Conservation (phyloP, 1,284 basidiomycete species). For the Cryptococcus amylolentus region DNA sequence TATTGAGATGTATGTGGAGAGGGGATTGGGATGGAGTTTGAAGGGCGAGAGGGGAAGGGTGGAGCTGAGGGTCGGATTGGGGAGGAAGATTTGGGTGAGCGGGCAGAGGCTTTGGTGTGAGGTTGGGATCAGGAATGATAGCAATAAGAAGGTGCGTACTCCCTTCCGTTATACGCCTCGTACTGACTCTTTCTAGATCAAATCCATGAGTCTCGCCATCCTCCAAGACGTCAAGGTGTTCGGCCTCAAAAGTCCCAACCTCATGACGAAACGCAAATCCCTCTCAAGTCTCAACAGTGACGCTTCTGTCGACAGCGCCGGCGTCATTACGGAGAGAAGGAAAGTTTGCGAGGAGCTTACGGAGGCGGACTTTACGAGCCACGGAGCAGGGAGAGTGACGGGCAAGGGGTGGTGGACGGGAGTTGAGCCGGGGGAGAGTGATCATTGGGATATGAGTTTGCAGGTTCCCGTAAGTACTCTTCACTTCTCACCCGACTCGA, state of each 20-base stretch:
- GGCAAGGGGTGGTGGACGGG: slow-evolving; percentile 86
- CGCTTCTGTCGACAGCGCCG: not conserved
- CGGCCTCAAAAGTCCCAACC: slow-evolving; percentile 43
- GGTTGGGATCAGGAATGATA: slow-evolving; percentile 68
- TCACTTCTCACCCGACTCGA: not conserved
- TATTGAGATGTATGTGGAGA: slow-evolving; percentile 60
- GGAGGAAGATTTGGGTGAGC: slow-evolving; percentile 76
- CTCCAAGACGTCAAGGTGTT: slow-evolving; percentile 69
- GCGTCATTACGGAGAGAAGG: slow-evolving; percentile 27
- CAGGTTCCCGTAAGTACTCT: slow-evolving; percentile 64
- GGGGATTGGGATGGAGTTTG: slow-evolving; percentile 58
- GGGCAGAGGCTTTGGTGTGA: slow-evolving; percentile 76
- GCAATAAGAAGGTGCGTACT: slow-evolving; percentile 58
- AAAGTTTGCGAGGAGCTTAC: slow-evolving; percentile 64
- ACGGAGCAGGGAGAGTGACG: slow-evolving; percentile 64
- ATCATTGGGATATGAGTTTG: slow-evolving; percentile 59
- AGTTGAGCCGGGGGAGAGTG: slow-evolving; percentile 61
- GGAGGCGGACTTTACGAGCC: slow-evolving; percentile 57
- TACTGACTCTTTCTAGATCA: slow-evolving; percentile 52
- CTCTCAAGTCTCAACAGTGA: not conserved
- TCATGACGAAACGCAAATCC: slow-evolving; percentile 1
- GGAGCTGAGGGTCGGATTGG: slow-evolving; percentile 67
- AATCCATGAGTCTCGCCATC: slow-evolving; percentile 65
- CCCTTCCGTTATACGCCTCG: not conserved
- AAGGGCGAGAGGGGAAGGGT: slow-evolving; percentile 65